phyloP scores from a whole-genome alignment of 2,329 filamentous ascomycete genomes.

The Verticillium klebahnii region DNA sequence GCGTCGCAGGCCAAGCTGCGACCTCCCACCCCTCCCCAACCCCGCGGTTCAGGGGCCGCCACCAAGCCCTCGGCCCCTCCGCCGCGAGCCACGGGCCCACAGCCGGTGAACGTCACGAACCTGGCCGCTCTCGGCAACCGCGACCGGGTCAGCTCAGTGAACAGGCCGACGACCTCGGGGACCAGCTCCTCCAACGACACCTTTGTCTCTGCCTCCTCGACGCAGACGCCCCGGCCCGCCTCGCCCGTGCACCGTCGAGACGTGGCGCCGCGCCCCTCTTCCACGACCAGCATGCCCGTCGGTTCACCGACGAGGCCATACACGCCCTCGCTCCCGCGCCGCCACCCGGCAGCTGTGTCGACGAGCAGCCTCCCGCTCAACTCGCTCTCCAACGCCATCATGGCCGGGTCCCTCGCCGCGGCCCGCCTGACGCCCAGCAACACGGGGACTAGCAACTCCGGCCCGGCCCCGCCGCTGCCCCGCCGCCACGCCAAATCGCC shows the following conservation, averaged over 20 bases:
- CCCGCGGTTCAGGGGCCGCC: constrained; percentile 16
- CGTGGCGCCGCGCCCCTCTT: constrained; percentile 5
- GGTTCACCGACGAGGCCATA: constrained; percentile 32
- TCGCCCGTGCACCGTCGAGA: constrained; percentile 1
- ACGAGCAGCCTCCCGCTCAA: constrained; percentile 48
- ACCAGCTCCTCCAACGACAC: constrained; percentile 15
- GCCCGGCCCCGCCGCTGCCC: constrained; percentile 33
- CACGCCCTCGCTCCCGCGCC: constrained; percentile 17
- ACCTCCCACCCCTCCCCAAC: constrained; percentile 32
- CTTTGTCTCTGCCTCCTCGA: constrained; percentile 25
- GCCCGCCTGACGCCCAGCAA: constrained; percentile 44
- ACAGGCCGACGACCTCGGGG: constrained; percentile 12
- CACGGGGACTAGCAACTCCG: constrained; percentile 31
- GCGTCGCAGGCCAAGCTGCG: constrained; percentile 14
- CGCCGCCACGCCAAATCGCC: constrained; percentile 36
- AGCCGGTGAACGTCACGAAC: not conserved
- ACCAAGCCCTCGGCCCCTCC: constrained; percentile 6
- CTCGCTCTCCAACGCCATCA: constrained; percentile 67
- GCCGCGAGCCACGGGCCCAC: not conserved
- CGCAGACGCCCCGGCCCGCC: constrained; percentile 8
- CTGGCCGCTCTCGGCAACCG: not conserved
- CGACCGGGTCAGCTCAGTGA: constrained; percentile 4
- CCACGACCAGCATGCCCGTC: constrained; percentile 19
- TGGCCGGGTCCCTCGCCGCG: constrained; percentile 69
- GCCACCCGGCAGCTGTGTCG: constrained; percentile 20